A percentile compares a stretch with the other conserved stretches of the same genome.
phyloP scores from a whole-genome alignment of 1,284 basidiomycete genomes.

The Xerocomus amazonicus region DNA sequence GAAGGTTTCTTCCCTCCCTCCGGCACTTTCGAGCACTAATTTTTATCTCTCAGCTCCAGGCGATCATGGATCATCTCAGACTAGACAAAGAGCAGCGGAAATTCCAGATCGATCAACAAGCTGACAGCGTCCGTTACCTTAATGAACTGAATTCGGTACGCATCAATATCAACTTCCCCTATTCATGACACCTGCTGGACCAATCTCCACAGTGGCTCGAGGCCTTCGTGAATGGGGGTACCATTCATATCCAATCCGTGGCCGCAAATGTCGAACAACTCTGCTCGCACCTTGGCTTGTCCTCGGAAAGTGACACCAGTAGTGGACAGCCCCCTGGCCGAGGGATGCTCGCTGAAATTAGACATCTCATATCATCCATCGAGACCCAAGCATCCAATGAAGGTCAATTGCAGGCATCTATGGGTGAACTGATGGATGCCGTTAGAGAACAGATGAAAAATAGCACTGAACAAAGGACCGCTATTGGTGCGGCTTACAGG shows the following conservation, averaged over 20 bases:
- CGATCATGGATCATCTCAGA: slow-evolving; percentile 44
- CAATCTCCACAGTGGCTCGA: slow-evolving; percentile 68
- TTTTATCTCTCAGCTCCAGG: slow-evolving; percentile 36
- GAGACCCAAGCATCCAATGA: slow-evolving; percentile 20
- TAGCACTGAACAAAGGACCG: slow-evolving; percentile 22
- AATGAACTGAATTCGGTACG: slow-evolving; percentile 67
- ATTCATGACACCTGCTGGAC: background rate
- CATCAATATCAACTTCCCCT: background rate
- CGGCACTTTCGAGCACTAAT: background rate
- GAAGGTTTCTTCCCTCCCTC: slow-evolving; percentile 18
- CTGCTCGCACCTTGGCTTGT: slow-evolving; percentile 44
- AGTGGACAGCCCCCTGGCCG: slow-evolving; percentile 2
- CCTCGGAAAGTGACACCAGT: slow-evolving; percentile 11
- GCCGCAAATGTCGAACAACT: slow-evolving; percentile 59
- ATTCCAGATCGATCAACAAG: slow-evolving; percentile 55
- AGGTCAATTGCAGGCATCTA: slow-evolving; percentile 20
- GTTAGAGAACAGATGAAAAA: slow-evolving; percentile 30
- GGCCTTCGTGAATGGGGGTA: slow-evolving; percentile 71
- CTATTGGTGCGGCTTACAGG: slow-evolving; percentile 25
- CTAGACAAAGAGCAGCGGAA: slow-evolving; percentile 45
- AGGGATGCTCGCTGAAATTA: slow-evolving; percentile 28
- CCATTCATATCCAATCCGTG: slow-evolving; percentile 64
- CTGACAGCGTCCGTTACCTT: slow-evolving; percentile 68
- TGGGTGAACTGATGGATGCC: slow-evolving; percentile 25
- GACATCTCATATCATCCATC: slow-evolving; percentile 23